Evolutionary conservation across 352 stramenopile species (phyloP).

Genomic region (Globisporangium polare): DNA sequence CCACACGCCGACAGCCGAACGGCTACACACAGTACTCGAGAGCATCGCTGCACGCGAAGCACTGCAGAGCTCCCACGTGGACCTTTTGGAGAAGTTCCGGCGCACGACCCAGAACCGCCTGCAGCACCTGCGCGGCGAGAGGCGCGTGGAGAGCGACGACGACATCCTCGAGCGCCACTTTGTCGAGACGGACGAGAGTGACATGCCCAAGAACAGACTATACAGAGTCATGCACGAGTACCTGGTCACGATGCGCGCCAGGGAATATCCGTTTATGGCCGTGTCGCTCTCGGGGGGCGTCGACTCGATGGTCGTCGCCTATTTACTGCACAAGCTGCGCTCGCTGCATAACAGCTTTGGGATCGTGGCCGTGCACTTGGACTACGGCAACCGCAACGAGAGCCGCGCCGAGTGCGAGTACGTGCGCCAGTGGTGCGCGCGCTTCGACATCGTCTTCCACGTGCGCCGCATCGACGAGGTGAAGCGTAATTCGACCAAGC

Average conservation of each 20-base stretch:
- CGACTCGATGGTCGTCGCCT: slow-evolving; percentile 97
- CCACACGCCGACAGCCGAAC: slow-evolving; percentile 62
- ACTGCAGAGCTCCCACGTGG: slow-evolving; percentile 45
- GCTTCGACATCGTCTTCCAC: slow-evolving; percentile 77
- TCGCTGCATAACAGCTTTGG: slow-evolving; percentile 43
- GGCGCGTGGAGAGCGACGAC: slow-evolving; percentile 14
- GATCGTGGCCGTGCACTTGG: slow-evolving; percentile 93
- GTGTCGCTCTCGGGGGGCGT: slow-evolving; percentile 95
- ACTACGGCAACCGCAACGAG: slow-evolving; percentile 96
- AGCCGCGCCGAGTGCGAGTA: slow-evolving; percentile 91
- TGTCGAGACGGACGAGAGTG: slow-evolving; percentile 59
- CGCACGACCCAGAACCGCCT: slow-evolving; percentile 76
- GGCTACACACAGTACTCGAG: slow-evolving; percentile 48
- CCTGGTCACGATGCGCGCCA: slow-evolving; percentile 41
- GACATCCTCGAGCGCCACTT: slow-evolving; percentile 71
- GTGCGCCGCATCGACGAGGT: slow-evolving; percentile 91
- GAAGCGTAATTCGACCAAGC: slow-evolving; percentile 85
- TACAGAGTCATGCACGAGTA: slow-evolving; percentile 75
- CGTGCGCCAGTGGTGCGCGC: slow-evolving; percentile 86
- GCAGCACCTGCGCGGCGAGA: slow-evolving; percentile 42
- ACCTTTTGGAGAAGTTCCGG: slow-evolving; percentile 80
- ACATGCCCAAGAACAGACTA: slow-evolving; percentile 64
- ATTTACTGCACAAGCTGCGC: slow-evolving; percentile 88
- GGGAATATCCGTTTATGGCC: slow-evolving; percentile 47
- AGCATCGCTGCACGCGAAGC: slow-evolving; percentile 42